Percentiles rank a stretch among this genome's conserved stretches.
Conservation (phyloP, 768 basidiomycete genomes). For the Macrolepiota albuminosa region DNA sequence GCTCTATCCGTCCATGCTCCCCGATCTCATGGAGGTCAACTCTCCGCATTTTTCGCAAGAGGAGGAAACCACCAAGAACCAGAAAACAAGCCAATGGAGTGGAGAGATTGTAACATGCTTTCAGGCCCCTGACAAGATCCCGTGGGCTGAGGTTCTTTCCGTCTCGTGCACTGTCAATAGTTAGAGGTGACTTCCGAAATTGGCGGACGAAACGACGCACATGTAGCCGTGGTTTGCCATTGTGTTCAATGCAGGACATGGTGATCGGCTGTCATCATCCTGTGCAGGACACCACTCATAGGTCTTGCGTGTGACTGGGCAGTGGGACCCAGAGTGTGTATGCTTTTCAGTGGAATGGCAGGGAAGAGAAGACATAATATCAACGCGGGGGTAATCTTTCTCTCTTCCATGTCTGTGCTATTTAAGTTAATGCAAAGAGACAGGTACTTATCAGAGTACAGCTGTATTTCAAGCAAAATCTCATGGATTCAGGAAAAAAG, state of each 20-base stretch:
- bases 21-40: not conserved
- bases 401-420: not conserved
- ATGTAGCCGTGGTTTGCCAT: slow-evolving; percentile 55
- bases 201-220: not conserved
- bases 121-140: not conserved
- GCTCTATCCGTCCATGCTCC: not conserved
- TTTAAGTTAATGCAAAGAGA: not conserved
- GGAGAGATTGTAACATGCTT: not conserved
- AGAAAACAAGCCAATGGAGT: not conserved
- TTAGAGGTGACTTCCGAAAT: not conserved
- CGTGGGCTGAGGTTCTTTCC: not conserved
- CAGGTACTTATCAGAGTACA: not conserved
- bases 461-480: not conserved
- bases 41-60: not conserved
- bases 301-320: slow-evolving; percentile 8
- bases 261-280: slow-evolving; percentile 50
- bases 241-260: slow-evolving; percentile 71
- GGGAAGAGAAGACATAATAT: not conserved
- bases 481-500: not conserved
- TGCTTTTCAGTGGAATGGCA: not conserved
- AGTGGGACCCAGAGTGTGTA: not conserved
- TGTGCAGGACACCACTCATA: slow-evolving; percentile 43
- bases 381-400: not conserved
- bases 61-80: not conserved
- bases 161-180: not conserved